phyloP scores from a whole-genome alignment of 2,329 filamentous ascomycete species.

The Fusarium sp. region DNA sequence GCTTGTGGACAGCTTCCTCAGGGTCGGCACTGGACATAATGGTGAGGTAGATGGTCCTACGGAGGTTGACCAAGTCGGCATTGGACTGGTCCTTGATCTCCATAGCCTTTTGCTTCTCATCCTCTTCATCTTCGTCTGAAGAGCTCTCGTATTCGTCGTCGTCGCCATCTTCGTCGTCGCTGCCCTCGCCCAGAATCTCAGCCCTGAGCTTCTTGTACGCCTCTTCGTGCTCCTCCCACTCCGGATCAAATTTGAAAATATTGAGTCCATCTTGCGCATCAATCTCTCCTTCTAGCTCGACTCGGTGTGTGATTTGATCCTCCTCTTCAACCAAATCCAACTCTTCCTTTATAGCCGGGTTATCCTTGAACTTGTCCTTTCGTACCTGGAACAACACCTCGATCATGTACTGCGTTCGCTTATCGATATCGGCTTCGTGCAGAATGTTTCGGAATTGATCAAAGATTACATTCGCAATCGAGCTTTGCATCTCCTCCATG shows the following conservation, averaged over 20 bases:
- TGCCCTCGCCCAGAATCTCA: conserved; percentile 94
- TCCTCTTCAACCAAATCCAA: conserved; percentile 96
- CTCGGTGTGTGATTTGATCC: conserved; percentile 93
- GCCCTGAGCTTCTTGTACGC: conserved; percentile 91
- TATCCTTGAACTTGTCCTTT: conserved; percentile 96
- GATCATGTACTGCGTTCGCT: conserved; percentile 99
- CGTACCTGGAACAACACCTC: conserved; percentile 97
- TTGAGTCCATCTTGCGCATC: conserved; percentile 90
- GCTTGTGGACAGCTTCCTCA: conserved; percentile 96
- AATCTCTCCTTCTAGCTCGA: conserved; percentile 84
- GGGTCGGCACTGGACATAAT: conserved; percentile 97
- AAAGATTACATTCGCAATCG: conserved; percentile 89
- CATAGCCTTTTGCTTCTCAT: conserved; percentile 81
- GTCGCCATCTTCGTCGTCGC: conserved; percentile 81
- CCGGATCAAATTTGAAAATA: conserved; percentile 91
- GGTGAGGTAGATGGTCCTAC: conserved; percentile 94
- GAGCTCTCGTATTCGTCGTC: conserved; percentile 71
- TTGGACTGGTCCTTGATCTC: conserved; percentile 99
- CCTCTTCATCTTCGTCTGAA: conserved; percentile 74
- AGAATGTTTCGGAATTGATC: conserved; percentile 96
- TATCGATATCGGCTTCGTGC: conserved; percentile 97
- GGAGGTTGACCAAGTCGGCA: conserved; percentile 91
- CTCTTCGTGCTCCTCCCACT: conserved; percentile 92
- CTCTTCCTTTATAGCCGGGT: conserved; percentile 90
- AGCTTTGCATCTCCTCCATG: conserved; percentile 91